Conservation (phyloP, 2,329 filamentous ascomycete species). For the Fusarium concolor region DNA sequence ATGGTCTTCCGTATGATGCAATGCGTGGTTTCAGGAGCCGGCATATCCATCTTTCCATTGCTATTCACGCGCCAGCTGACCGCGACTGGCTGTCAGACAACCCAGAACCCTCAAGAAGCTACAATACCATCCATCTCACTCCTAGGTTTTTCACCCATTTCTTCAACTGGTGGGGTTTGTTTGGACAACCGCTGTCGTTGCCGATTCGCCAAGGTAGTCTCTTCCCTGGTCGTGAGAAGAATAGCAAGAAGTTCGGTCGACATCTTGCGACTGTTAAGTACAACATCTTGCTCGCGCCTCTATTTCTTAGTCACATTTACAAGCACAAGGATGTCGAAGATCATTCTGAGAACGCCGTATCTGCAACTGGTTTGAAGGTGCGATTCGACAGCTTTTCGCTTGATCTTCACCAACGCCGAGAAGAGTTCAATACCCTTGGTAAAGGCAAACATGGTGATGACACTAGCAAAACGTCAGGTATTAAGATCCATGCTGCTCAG, state of each 20-base stretch:
- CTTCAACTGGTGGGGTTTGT: constrained; percentile 97
- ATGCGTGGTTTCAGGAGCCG: constrained; percentile 96
- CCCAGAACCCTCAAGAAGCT: constrained; percentile 83
- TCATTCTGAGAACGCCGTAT: constrained; percentile 79
- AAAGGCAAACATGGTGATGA: constrained; percentile 80
- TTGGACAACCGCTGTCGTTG: constrained; percentile 92
- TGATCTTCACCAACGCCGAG: constrained; percentile 91
- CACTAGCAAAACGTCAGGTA: constrained; percentile 78
- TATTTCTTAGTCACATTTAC: constrained; percentile 97
- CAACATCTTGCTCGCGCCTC: constrained; percentile 87
- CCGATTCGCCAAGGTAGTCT: constrained; percentile 92
- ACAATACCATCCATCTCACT: constrained; percentile 95
- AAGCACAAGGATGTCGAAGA: constrained; percentile 98
- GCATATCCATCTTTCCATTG: constrained; percentile 95
- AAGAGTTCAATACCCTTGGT: constrained; percentile 87
- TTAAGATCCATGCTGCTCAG: constrained; percentile 95
- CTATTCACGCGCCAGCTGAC: constrained; percentile 86
- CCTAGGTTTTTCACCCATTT: constrained; percentile 99
- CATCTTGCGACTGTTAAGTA: constrained; percentile 99
- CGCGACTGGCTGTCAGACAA: constrained; percentile 86
- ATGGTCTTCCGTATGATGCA: constrained; percentile 80
- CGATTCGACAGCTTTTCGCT: constrained; percentile 97
- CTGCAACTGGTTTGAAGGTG: constrained; percentile 95
- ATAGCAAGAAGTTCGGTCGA: constrained; percentile 97
- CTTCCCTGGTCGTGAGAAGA: constrained; percentile 94